Evolutionary conservation across 257 asterid species (phyloP), one percentile per base, ranked within the genome.

Genomic region (Solanum paucissectum): DNA sequence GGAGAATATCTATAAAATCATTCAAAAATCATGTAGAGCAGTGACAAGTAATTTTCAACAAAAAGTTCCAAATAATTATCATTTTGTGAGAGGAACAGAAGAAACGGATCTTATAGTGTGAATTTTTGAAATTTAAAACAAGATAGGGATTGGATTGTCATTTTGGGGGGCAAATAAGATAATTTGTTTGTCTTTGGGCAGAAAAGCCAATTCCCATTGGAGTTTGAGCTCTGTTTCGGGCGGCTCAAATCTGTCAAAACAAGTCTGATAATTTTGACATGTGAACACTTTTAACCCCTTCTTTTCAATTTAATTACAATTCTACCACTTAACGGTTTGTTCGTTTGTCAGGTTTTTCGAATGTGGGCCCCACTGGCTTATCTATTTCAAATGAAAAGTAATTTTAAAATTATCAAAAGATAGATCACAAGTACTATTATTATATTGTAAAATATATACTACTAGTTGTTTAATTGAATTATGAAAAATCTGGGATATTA

Each of bases 201-300:
- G 23, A 83, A 69, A 91, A 89, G 92, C 89, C 95, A 88, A 86
- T 87, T 18, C 89, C 74, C 89, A 90, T 94, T 46, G 95, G 92
- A 86, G 89, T 87, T 89, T 88, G 96, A 83, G 93, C 91, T 69
- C 44, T 69, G 89, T 64, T 90, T 92, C 90, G 94, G 93, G 92
- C 90, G 88, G 77, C 90, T 89, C 92, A 75, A 91, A 82, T 27
- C 92, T 88, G 92, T 90, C 92, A 85, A 71, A 66, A 52, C 13
- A 34, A 60, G 87, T 86, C 83, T 87, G 38, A 91, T 90, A 86
- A 92, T 91, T 91, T 90, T 94, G 94, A 94, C 98, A 91, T 89
- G 52, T 87, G 86, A 69, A 88, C 86, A 44, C 85, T 85, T 83
- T 87, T 86, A 75, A 83, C 89, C 92, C 84, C 87, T 20, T 11